Evolutionary conservation across 371 early-diverging fungal genomes (phyloP), one percentile per base, ranked within the genome.

Genomic region (Saksenaea oblongispora): DNA sequence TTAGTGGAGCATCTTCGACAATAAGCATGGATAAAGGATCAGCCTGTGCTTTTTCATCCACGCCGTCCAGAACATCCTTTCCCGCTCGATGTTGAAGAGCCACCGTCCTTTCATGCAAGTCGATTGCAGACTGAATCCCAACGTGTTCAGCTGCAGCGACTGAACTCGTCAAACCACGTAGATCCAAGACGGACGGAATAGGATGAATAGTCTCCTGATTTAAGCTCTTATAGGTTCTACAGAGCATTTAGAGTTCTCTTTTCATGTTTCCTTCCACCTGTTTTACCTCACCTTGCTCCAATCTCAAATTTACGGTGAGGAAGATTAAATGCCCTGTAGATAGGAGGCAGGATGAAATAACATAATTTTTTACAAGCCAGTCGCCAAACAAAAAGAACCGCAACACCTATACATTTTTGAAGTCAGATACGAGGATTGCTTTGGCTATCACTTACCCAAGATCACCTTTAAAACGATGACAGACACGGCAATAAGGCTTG

Each of bases 361-460:
- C 84, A 79, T 1, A 75, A 69, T 62, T 83, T 84, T 64, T 89
- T 89, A 54, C 83, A 84, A 5, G 74, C 75, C 63, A 87, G 69
- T 37, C 89, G 81, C 88, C 88, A 89, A 4, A 80, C 65, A 69
- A 89, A 89, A 35, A 89, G 56, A n/a, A 80, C 76, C 1, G 79
- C 78, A 5, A 89, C 78, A 3, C 88, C 84, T 71, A 69, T 65
- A 34, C 55, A 63, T 53, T 64, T 44, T 10, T 18, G 18, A 3
- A 0, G 18, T 56, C 24, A 54, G 26, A 18, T 27, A 31, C n/a
- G 8, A n/a, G 27, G 28, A 17, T n/a, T 7, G 13, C 27, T 11
- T 18, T n/a, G 17, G 13, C 15, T 22, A 37, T 34, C 15, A 34
- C 64, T 61, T 70, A 61, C 84, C 87, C 34, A 85, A 51, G 11